Base-by-base conservation (phyloP, 257 asterid species). In the Mitragyna speciosa region DNA sequence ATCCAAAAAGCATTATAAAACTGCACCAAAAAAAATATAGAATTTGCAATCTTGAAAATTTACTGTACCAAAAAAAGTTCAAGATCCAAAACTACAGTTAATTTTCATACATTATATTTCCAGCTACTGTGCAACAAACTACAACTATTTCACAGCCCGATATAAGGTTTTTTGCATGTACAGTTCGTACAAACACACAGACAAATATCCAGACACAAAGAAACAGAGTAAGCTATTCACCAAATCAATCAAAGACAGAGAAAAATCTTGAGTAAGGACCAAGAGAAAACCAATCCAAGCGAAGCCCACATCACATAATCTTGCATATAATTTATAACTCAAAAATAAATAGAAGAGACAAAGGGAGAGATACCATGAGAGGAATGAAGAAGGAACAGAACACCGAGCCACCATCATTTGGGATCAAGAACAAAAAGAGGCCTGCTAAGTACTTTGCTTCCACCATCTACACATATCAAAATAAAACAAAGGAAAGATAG, bases 381-480 rank as follows among this genome's bases (percentile, higher is more conserved):
- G 64, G 22, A 56, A 17, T 54, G 61, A 54, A 54, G 61, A 54
- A 54, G n/a, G 19, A 17, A 19, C 7, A 17, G 61, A 54, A n/a
- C n/a, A 0, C 6, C 19, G 58, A 51, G 63, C 64, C 66, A 54
- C 12, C 54, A 54, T 5, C 75, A 47, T 48, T 63, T 33, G 63
- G 31, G 52, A 49, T 31, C 28, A 64, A 73, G 66, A 48, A 52
- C 39, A 61, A 51, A 70, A 63, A 81, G n/a, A 45, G 47, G 64
- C 19, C 78, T 28, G 33, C 71, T 24, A 6, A 19, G 28, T 16
- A 48, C 48, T 73, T 54, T 73, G 78, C 14, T 26, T 33, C 73
- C 84, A 81, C 77, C 81, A 76, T 75, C 81, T 70, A 69, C 73
- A 76, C 67, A 69, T 74, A 68, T 45, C 43, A 48, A 33, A 49